These are phyloP conservation scores for Typha latifolia DNA, from an alignment of 176 grass and related monocot genomes.

Conservation along the genomic window DNA sequence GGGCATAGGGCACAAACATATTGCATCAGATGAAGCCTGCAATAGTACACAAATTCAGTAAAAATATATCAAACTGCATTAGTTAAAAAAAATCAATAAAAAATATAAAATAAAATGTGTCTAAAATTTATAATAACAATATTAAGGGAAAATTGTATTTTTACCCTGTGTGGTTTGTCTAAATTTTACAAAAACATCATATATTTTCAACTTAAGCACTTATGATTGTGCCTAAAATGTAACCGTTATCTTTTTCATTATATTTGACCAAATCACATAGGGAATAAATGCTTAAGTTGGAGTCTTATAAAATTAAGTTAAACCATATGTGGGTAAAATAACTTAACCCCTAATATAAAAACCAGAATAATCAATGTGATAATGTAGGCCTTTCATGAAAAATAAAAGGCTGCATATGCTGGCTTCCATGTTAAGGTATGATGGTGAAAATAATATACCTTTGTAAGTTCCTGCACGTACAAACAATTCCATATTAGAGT, in stretches of 20 bases:
- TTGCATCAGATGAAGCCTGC: slow-evolving; percentile 50
- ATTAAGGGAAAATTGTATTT: too few relatives aligned
- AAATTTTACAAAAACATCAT: too few relatives aligned
- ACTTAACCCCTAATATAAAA: too few relatives aligned
- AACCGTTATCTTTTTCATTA: too few relatives aligned
- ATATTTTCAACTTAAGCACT: too few relatives aligned
- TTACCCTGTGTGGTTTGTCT: too few relatives aligned
- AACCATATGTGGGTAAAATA: too few relatives aligned
- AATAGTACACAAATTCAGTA: slow-evolving; percentile 11
- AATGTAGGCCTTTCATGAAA: neutral
- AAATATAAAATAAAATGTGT: neutral
- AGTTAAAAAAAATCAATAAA: slow-evolving; percentile 11
- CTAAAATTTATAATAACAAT: neutral
- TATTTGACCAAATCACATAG: too few relatives aligned
- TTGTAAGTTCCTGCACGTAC: slow-evolving; percentile 59
- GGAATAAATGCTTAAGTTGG: too few relatives aligned
- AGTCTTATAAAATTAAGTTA: too few relatives aligned
- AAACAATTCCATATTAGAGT: slow-evolving; percentile 65
- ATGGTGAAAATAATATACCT: slow-evolving; percentile 43
- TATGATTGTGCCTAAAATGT: too few relatives aligned
- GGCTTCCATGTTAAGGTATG: neutral
- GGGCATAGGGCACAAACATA: slow-evolving; percentile 56
- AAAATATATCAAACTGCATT: slow-evolving; percentile 28
- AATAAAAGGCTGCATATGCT: neutral
- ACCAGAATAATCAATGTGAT: neutral